A percentile compares a stretch with the other conserved stretches of the same genome.
Evolutionary conservation across 1,284 basidiomycete species (phyloP).

Genomic region (Peniophora sp.): DNA sequence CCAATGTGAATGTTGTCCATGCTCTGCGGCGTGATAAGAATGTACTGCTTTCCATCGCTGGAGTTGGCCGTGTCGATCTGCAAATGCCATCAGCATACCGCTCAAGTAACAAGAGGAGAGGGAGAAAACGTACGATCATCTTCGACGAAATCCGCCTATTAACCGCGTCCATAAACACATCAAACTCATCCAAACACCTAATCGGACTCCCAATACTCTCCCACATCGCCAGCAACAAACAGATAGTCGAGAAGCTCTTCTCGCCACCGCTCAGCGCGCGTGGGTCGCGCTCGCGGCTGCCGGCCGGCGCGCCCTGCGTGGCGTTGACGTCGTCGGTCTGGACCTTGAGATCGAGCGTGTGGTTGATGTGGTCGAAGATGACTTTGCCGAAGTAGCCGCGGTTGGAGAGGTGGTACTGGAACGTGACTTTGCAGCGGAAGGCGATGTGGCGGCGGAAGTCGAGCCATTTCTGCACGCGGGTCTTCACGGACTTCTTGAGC

Average conservation of each 20-base stretch:
- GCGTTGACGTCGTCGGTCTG: conserved; percentile 72
- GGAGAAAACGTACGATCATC: conserved; percentile 65
- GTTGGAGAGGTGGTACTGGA: conserved; percentile 74
- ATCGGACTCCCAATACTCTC: conserved; percentile 92
- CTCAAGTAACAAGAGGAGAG: not conserved
- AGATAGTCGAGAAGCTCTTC: conserved; percentile 96
- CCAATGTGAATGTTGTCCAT: conserved; percentile 64
- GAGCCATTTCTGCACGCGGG: conserved; percentile 74
- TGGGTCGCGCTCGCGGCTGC: conserved; percentile 63
- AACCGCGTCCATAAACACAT: conserved; percentile 94
- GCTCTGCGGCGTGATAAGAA: conserved; percentile 87
- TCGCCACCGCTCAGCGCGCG: conserved; percentile 88
- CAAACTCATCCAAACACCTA: conserved; percentile 85
- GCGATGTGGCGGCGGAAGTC: conserved; percentile 84
- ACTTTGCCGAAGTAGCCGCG: conserved; percentile 85
- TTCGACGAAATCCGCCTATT: conserved; percentile 88
- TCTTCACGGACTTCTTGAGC: conserved; percentile 53
- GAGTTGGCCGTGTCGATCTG: conserved; percentile 83
- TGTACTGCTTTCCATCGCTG: conserved; percentile 82
- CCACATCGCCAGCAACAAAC: conserved; percentile 89
- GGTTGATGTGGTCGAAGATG: conserved; percentile 73
- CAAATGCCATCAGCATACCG: not conserved
- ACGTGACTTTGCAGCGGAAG: conserved; percentile 77
- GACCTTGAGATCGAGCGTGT: conserved; percentile 67
- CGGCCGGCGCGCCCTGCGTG: conserved; percentile 35